Conservation (phyloP, 1,139 yeast species). For the Fermentozyma sake region DNA sequence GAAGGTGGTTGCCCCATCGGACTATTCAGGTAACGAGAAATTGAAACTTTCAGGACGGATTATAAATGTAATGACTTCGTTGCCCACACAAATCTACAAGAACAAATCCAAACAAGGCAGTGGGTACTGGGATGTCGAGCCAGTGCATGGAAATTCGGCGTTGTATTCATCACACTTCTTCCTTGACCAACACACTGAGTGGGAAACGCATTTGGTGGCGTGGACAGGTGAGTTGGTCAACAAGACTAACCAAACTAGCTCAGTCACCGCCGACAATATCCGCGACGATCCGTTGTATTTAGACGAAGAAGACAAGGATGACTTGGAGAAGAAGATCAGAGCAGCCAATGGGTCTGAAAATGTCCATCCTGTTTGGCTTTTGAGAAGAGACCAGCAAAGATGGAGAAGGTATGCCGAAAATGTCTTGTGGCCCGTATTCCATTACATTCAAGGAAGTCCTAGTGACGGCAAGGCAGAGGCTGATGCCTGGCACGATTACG, state of each 20-base stretch:
- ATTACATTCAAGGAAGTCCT: slow-evolving; percentile 74
- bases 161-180: slow-evolving; percentile 69
- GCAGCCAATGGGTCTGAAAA: slow-evolving; percentile 43
- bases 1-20: slow-evolving; percentile 28
- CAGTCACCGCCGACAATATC: slow-evolving; percentile 20
- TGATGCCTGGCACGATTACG: slow-evolving; percentile 89
- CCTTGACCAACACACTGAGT: slow-evolving; percentile 60
- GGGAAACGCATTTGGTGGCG: slow-evolving; percentile 86
- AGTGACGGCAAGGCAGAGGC: slow-evolving; percentile 66
- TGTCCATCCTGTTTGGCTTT: slow-evolving; percentile 83
- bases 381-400: slow-evolving; percentile 65
- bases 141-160: slow-evolving; percentile 82
- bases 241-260: slow-evolving; percentile 19
- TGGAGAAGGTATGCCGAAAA: slow-evolving; percentile 92
- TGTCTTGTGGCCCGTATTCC: slow-evolving; percentile 91
- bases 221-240: slow-evolving; percentile 90
- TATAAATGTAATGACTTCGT: slow-evolving; percentile 61
- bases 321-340: slow-evolving; percentile 41
- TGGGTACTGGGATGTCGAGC: slow-evolving; percentile 49
- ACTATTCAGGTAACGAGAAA: slow-evolving; percentile 21
- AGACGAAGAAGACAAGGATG: slow-evolving; percentile 50
- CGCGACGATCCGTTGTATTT: slow-evolving; percentile 60
- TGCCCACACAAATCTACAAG: slow-evolving; percentile 59
- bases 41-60: slow-evolving; percentile 57
- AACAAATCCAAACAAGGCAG: slow-evolving; percentile 24